Evolutionary conservation across 2,329 filamentous ascomycete genomes (phyloP), one percentile per base, ranked within the genome.

Genomic region (Polychaeton citri): DNA sequence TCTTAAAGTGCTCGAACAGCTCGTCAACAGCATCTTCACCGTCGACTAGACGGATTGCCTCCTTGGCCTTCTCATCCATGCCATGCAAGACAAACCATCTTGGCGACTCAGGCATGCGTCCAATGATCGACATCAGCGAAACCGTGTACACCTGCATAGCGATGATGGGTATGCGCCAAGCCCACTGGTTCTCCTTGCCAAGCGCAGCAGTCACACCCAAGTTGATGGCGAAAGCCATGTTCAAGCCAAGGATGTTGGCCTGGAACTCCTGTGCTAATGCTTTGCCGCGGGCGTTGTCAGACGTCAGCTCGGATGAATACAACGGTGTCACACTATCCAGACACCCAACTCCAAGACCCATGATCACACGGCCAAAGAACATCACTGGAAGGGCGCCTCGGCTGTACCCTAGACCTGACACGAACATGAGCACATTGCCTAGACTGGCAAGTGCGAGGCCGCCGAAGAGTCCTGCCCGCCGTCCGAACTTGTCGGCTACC

Each of bases 191-290:
- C 6, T 57, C 49, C 44, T 76, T 75, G 3, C 72, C 71, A 3
- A 76, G 58, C 1, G 52, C 49, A 5, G 66, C 53, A 0, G 72
- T 76, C 2, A 73, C 62, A 1, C 55, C 61, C 2, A 76, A 55
- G 43, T 77, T 78, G 51, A 76, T 68, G 0, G 60, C 65, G 49
- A 76, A 77, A 0, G 72, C 73, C 64, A 74, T 66, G 39, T 75
- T 63, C 2, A 79, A 52, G 0, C 74, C 72, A 38, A 76, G 71
- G 42, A 78, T 76, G 43, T 79, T 79, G 51, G 66, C 69, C 49
- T 77, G 73, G 46, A 78, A 78, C 45, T 77, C 72, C 47, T 78
- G 70, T 1, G 72, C 72, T 30, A 78, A 52, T 1, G 73, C 71
- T 44, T 67, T 68, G 5, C 74, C 73, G 31, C 73, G 57, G 2